These are phyloP conservation scores for Pholiota molesta DNA, from an alignment of 768 basidiomycete genomes.

Conservation along the genomic window DNA sequence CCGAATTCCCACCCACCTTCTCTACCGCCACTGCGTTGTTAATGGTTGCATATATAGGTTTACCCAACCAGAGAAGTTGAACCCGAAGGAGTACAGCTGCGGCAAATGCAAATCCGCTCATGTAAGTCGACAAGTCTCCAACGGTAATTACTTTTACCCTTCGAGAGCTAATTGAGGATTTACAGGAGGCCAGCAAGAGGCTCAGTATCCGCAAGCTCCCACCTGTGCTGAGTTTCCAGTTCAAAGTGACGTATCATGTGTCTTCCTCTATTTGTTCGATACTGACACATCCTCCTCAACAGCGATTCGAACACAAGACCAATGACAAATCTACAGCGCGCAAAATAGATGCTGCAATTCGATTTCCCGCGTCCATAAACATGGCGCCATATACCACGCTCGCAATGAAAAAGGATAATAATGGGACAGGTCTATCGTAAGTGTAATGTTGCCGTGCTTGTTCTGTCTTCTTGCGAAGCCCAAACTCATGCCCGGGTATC, in stretches of 20 bases:
- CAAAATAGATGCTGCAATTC: constrained; percentile 84
- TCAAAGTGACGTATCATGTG: constrained; percentile 66
- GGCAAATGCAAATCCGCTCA: constrained; percentile 75
- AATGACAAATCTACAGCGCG: constrained; percentile 70
- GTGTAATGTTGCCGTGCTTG: constrained; percentile 18
- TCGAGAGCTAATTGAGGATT: constrained; percentile 1
- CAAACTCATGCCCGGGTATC: not conserved
- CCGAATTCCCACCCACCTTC: constrained; percentile 10
- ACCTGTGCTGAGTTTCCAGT: constrained; percentile 89
- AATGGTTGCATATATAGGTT: constrained; percentile 49
- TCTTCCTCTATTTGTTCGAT: constrained; percentile 1
- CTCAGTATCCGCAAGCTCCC: constrained; percentile 86
- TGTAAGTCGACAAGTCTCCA: constrained; percentile 37
- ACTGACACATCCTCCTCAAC: constrained; percentile 3
- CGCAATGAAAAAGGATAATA: constrained; percentile 53
- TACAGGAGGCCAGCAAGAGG: constrained; percentile 79
- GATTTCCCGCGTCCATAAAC: constrained; percentile 82
- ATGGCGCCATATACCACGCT: constrained; percentile 87
- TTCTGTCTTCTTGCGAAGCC: not conserved
- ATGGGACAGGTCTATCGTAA: constrained; percentile 29
- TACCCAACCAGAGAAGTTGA: constrained; percentile 85
- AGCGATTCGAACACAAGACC: constrained; percentile 93
- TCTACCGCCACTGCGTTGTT: not conserved
- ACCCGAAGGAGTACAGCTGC: constrained; percentile 83
- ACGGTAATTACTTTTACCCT: not conserved